These are phyloP conservation scores for Lipomyces lipofer DNA, from an alignment of 805 yeast species.

Conservation along the genomic window DNA sequence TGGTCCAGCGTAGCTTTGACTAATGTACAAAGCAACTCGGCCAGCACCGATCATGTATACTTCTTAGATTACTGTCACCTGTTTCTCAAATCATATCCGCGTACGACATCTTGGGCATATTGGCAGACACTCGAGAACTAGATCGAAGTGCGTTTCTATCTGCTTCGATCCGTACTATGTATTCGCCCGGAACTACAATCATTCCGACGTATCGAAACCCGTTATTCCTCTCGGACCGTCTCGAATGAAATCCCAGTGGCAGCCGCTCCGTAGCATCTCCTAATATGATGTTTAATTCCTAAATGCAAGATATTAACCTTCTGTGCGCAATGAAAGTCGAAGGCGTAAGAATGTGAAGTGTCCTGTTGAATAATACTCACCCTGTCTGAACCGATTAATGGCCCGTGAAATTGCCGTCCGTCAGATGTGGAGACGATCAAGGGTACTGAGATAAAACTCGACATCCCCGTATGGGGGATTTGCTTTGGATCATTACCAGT, in stretches of 20 bases:
- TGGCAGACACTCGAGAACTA: too few species aligned
- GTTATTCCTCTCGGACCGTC: constrained; percentile 3
- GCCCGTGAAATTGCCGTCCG: constrained; percentile 29
- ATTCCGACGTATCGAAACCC: constrained; percentile 29
- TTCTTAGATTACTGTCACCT: too few species aligned
- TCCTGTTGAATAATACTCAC: constrained; percentile 9
- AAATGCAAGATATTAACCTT: too few species aligned
- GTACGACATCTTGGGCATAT: too few species aligned
- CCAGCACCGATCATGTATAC: too few species aligned
- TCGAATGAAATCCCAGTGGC: constrained; percentile 14
- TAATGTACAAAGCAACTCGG: too few species aligned
- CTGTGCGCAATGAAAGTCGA: not conserved
- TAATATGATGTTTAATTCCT: constrained; percentile 29
- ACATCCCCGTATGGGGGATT: constrained; percentile 36
- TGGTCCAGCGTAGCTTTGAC: too few species aligned
- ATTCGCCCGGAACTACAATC: constrained; percentile 31
- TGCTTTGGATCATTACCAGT: not conserved
- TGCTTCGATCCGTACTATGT: constrained; percentile 26
- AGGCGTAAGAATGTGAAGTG: not conserved
- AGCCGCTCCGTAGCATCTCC: constrained; percentile 29
- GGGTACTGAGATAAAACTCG: constrained; percentile 14
- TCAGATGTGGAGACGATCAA: constrained; percentile 26
- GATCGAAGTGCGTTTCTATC: not conserved
- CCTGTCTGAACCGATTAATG: constrained; percentile 28
- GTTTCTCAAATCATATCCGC: too few species aligned